Percentiles rank a stretch among this genome's conserved stretches.
Evolutionary conservation across 1,284 basidiomycete species (phyloP).

Genomic region (Kalmanozyma brasiliensis): DNA sequence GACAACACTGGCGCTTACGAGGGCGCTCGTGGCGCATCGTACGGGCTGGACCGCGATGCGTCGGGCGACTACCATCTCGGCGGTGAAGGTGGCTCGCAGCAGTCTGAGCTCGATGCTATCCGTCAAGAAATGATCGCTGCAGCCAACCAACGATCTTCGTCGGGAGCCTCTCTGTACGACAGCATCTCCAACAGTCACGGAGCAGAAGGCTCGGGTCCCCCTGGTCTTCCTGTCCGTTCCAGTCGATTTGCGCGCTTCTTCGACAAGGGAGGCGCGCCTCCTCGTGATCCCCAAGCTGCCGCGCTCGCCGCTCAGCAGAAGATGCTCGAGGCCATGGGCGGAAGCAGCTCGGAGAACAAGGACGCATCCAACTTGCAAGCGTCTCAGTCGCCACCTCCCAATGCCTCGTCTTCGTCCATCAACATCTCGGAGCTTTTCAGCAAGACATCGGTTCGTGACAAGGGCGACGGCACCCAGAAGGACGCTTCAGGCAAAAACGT

Average conservation of each 20-base stretch:
- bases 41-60: conserved; percentile 24
- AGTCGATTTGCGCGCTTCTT: conserved; percentile 67
- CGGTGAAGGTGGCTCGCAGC: conserved; percentile 19
- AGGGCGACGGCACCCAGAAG: conserved; percentile 23
- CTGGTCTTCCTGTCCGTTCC: conserved; percentile 58
- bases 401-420: conserved; percentile 38
- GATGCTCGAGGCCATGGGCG: conserved; percentile 45
- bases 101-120: conserved; percentile 37
- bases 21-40: conserved; percentile 3
- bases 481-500: conserved; percentile 43
- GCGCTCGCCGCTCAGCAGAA: conserved; percentile 58
- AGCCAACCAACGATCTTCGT: conserved; percentile 40
- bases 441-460: conserved; percentile 32
- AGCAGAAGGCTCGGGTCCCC: conserved; percentile 29
- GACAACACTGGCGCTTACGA: conserved; percentile 5
- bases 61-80: conserved; percentile 29
- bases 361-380: conserved; percentile 13
- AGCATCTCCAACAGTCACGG: conserved; percentile 54
- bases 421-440: conserved; percentile 50
- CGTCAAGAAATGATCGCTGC: conserved; percentile 46
- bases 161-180: conserved; percentile 44
- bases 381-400: conserved; percentile 28
- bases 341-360: conserved; percentile 11
- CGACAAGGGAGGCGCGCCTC: conserved; percentile 42
- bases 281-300: conserved; percentile 54